Base-by-base conservation (phyloP, 805 yeast species). In the Maudiozyma bulderi region DNA sequence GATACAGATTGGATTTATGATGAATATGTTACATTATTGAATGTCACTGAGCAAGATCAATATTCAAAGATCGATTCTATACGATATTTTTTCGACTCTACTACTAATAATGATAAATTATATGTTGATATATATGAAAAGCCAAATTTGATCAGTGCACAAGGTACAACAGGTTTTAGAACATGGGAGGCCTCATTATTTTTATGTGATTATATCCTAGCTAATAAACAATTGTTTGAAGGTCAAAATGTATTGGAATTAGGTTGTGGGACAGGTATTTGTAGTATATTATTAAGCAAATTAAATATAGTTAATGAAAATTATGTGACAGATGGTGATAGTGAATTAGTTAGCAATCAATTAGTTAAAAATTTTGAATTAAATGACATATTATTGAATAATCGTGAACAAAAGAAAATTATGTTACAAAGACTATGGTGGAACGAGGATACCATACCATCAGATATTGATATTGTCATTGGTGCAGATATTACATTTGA, bases 131-230 rank as follows among this genome's bases (percentile, higher is more conserved):
- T 84, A 3, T 67, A 66, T 50, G 93, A 85, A 57, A 73, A 78
- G 0, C 91, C 90, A 0, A 70, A 74, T 47, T 52, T 84, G 47
- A 77, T 85, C 11, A 76, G 86, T 37, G 87, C 86, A 0, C 61
- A 68, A n/a, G 95, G 95, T 5, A 83, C 95, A 0, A 91, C 97
- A 0, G 97, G 97, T 0, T 67, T 80, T 48, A 70, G 97, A 40
- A 91, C 97, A 0, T 90, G 97, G 98, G 96, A 88, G 60, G 97
- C 96, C 2, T 84, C 95, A 0, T 55, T 86, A 6, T 86, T 72
- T 47, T 65, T 91, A 7, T 69, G 84, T 1, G 73, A 80, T 38
- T 83, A 68, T 55, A 8, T 54, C 11, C 14, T 52, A n/a, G 46
- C 34, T 5, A 15, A 39, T 28, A 44, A 26, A 14, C 13, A 20